Evolutionary conservation across 495 filamentous ascomycete genomes (phyloP), one percentile per base, ranked within the genome.

Genomic region (Neurospora intermedia): DNA sequence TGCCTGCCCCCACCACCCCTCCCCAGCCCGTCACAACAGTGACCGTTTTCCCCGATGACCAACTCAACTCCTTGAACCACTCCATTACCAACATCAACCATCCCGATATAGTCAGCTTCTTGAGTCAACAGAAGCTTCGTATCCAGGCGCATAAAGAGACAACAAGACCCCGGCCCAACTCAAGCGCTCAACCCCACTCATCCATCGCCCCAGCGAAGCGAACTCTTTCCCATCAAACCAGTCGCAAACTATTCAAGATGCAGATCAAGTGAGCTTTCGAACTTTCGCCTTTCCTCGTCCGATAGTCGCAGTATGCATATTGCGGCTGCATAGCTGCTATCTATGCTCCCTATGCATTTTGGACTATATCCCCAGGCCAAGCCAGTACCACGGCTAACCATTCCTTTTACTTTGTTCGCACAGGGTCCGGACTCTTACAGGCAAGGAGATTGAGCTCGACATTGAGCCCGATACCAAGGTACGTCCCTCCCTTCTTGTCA

Each of bases 361-460:
- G 15, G 18, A 15, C 54, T 38, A 27, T 3, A 6, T 15, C 2
- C 15, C 27, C 40, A 41, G 7, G 54, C 15, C 54, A 31, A 16
- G 27, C 16, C 54, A 35, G 27, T 75, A 74, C 13, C 16, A 16
- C 69, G 42, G 45, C 54, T 23, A 46, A 40, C 43, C 11, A 6
- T 23, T n/a, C n/a, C 43, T 15, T 54, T 27, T 15, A 27, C 48
- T 27, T 59, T 59, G 48, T 46, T 48, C 9, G 27, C 13, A 15
- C 75, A 99, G 96, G 86, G 96, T 99, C 81, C 92, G 96, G 79
- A 99, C 96, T 77, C 90, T 99, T 72, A 98, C 96, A 70, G 96
- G 96, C 78, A 98, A 98, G 86, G 93, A 98, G 84, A 98, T 99
- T 83, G 94, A 97, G 84, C 89, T 99, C 72, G 94, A 98, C 81